These are phyloP conservation scores for Aspergillus panamensis DNA, from an alignment of 495 filamentous ascomycete genomes.

Conservation along the genomic window DNA sequence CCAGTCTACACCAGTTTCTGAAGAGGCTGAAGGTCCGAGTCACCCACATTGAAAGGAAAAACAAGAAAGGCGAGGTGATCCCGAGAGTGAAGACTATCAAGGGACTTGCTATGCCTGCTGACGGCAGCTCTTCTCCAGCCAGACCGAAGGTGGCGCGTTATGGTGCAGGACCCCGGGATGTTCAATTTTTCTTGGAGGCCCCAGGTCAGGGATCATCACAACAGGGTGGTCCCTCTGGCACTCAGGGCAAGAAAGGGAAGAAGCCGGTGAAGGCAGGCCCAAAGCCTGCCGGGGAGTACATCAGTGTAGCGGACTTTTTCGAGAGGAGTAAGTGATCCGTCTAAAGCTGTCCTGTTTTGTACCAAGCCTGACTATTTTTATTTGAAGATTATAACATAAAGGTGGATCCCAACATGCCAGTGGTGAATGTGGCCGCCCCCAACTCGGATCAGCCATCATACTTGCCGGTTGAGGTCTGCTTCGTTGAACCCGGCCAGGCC, in stretches of 20 bases:
- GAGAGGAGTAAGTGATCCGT: constrained; percentile 33
- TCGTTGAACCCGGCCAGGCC: constrained; percentile 63
- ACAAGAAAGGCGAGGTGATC: constrained; percentile 32
- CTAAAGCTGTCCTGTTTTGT: neutral
- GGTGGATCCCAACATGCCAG: constrained; percentile 45
- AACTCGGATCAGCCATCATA: constrained; percentile 55
- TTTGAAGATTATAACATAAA: constrained; percentile 43
- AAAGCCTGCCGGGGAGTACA: constrained; percentile 35
- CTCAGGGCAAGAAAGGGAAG: constrained; percentile 27
- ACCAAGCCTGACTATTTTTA: constrained; percentile 2
- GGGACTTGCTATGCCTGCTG: constrained; percentile 41
- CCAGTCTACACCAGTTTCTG: constrained; percentile 43
- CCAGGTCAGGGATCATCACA: constrained; percentile 19
- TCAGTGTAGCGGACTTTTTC: constrained; percentile 54
- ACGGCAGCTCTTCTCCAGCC: constrained; percentile 34
- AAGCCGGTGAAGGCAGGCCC: constrained; percentile 38
- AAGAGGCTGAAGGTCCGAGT: constrained; percentile 40
- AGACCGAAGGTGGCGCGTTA: constrained; percentile 31
- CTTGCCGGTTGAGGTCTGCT: constrained; percentile 63
- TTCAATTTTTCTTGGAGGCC: constrained; percentile 42
- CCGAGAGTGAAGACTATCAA: constrained; percentile 42
- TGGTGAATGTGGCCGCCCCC: constrained; percentile 66
- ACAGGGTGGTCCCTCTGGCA: constrained; percentile 11
- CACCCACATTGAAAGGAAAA: constrained; percentile 37
- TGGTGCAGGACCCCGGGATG: constrained; percentile 44